Base-by-base conservation (phyloP, 169 alveolate genomes). In the Plasmodium cynomolgi region DNA sequence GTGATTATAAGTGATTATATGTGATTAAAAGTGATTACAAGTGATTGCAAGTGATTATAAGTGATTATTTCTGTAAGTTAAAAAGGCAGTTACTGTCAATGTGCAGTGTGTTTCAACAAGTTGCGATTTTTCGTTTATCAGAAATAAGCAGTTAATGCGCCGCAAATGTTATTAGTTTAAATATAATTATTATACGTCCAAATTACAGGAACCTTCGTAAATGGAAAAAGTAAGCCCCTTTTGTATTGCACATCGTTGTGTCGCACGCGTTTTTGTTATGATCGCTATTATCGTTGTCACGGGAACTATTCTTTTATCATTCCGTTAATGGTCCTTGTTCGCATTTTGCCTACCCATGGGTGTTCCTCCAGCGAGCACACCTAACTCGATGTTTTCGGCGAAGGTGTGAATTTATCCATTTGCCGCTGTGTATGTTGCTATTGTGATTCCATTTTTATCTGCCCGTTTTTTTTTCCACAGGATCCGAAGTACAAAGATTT, bases 401-500 rank as follows among this genome's bases (percentile, higher is more conserved):
- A 11, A 68, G 62, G 6, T 68, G 77, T 68, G 37, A 68, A 68
- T 68, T 68, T 68, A 68, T 68, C 17, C 1, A 68, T 23, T 11
- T 7, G 39, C 39, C n/a, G 11, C 15, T 29, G 17, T 26, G n/a
- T 68, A 29, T 68, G 11, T 68, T 68, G 37, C 37, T 23, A 6
- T 68, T 68, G 37, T 68, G n/a, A 68, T 68, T 26, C n/a, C 77
- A 68, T 68, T 26, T 68, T 23, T 26, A 15, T 83, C 73, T 56
- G 23, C n/a, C 72, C 41, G 5, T 81, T 56, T 8, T 82, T 23
- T 26, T 54, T 31, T 33, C 33, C 13, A n/a, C 74, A 83, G 91
- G 91, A 83, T 29, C 13, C 39, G n/a, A 83, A 9, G 5, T 83
- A 83, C 72, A 29, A 83, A 13, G 62, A 83, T 58, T 83, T 83